phyloP scores from a whole-genome alignment of 2,329 filamentous ascomycete genomes.

The Ilyonectria destructans region DNA sequence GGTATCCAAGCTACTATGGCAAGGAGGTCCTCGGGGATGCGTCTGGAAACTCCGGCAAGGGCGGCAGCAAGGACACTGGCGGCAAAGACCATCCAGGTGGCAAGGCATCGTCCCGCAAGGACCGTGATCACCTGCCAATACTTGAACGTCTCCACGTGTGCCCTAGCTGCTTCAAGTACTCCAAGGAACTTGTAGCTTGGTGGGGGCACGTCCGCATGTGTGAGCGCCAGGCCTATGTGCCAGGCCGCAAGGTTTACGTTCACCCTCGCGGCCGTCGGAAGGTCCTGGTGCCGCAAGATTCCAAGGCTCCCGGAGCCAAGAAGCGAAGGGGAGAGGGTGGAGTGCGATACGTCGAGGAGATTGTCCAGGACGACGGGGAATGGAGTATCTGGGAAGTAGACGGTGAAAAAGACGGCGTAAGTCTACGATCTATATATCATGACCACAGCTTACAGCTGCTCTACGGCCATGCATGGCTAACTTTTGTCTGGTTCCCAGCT shows the following conservation, averaged over 20 bases:
- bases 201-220: constrained; percentile 73
- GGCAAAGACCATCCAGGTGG: constrained; percentile 48
- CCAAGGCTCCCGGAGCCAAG: constrained; percentile 54
- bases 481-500: constrained; percentile 64
- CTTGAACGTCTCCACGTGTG: constrained; percentile 88
- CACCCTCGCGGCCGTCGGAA: constrained; percentile 67
- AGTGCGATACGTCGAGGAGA: constrained; percentile 59
- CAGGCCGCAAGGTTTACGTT: constrained; percentile 83
- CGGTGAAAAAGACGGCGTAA: constrained; percentile 84
- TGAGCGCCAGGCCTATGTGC: constrained; percentile 65
- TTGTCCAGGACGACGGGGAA: constrained; percentile 75
- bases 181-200: constrained; percentile 74
- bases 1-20: constrained; percentile 93
- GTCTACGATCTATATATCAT: constrained; percentile 48
- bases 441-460: neutral
- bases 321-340: constrained; percentile 57
- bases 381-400: constrained; percentile 96
- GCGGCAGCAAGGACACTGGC: constrained; percentile 50
- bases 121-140: constrained; percentile 59
- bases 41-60: constrained; percentile 51
- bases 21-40: constrained; percentile 77
- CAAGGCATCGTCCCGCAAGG: constrained; percentile 52
- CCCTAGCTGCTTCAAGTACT: constrained; percentile 95
- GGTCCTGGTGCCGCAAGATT: constrained; percentile 56
- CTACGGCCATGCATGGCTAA: constrained; percentile 24